Conservation (phyloP, 2,329 filamentous ascomycete genomes). For the Penicillium sp. region DNA sequence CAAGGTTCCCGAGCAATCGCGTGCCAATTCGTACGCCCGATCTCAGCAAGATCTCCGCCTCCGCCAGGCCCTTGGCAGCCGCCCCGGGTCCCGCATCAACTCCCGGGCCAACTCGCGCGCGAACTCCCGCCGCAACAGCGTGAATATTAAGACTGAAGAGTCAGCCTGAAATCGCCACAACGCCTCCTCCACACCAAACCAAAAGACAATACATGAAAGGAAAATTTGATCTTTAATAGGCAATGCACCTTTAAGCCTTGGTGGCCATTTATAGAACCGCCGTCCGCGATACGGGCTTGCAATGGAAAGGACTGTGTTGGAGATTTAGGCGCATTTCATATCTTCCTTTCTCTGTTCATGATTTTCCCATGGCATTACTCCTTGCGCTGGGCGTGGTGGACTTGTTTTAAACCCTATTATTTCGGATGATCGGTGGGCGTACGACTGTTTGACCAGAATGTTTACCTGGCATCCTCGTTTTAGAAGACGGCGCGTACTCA, state of each 20-base stretch:
- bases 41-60: constrained; percentile 41
- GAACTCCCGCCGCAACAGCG: constrained; percentile 32
- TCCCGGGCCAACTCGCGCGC: constrained; percentile 33
- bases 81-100: constrained; percentile 33
- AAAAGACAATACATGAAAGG: not conserved
- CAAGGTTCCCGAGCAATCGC: constrained; percentile 34
- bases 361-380: constrained; percentile 15
- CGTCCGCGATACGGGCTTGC: not conserved
- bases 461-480: not conserved
- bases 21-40: constrained; percentile 41
- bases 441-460: not conserved
- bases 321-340: constrained; percentile 12
- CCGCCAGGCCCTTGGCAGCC: constrained; percentile 37
- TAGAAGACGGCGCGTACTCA: not conserved
- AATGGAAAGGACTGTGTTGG: not conserved
- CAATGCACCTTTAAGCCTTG: not conserved
- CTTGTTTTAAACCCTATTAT: constrained; percentile 7
- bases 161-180: not conserved
- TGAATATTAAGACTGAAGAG: not conserved
- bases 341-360: constrained; percentile 23
- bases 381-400: constrained; percentile 21
- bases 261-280: not conserved
- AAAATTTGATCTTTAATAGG: not conserved
- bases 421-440: not conserved
- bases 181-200: not conserved